A percentile compares a stretch with the other conserved stretches of the same genome.
Evolutionary conservation across 2,329 filamentous ascomycete genomes (phyloP).

Genomic region (Metarhizium humberi): DNA sequence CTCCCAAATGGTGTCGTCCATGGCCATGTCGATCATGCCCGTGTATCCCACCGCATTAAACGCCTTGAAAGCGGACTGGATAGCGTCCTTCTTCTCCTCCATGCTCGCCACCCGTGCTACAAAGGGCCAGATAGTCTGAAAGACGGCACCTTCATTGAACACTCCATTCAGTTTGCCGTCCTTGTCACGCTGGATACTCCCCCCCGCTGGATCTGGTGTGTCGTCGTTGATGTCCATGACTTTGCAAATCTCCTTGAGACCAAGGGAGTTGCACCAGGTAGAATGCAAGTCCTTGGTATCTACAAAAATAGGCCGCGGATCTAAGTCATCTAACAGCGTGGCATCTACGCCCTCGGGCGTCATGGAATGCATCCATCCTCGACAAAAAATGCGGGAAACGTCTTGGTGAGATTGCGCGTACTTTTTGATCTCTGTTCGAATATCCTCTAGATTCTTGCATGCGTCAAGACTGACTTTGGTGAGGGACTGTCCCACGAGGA

Average conservation of each 20-base stretch:
- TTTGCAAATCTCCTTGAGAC: constrained; percentile 31
- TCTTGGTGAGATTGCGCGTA: constrained; percentile 38
- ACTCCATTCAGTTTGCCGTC: constrained; percentile 39
- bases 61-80: constrained; percentile 37
- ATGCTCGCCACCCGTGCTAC: constrained; percentile 36
- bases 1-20: constrained; percentile 49
- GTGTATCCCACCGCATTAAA: constrained; percentile 46
- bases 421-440: constrained; percentile 33
- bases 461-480: constrained; percentile 39
- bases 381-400: constrained; percentile 39
- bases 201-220: constrained; percentile 38
- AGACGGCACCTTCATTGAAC: constrained; percentile 41
- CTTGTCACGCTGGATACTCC: constrained; percentile 40
- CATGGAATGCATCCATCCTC: constrained; percentile 46
- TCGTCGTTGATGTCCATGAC: constrained; percentile 30
- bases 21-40: constrained; percentile 50
- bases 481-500: constrained; percentile 43
- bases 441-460: constrained; percentile 40
- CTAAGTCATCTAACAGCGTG: constrained; percentile 37
- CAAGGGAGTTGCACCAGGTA: constrained; percentile 45
- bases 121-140: constrained; percentile 46
- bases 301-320: constrained; percentile 44
- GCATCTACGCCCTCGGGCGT: constrained; percentile 35
- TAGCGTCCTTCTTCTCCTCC: constrained; percentile 36
- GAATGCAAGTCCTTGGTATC: constrained; percentile 49